A percentile compares a stretch with the other conserved stretches of the same genome.
Conservation (phyloP, 306 rosid genomes). For the Sophora flavescens region DNA sequence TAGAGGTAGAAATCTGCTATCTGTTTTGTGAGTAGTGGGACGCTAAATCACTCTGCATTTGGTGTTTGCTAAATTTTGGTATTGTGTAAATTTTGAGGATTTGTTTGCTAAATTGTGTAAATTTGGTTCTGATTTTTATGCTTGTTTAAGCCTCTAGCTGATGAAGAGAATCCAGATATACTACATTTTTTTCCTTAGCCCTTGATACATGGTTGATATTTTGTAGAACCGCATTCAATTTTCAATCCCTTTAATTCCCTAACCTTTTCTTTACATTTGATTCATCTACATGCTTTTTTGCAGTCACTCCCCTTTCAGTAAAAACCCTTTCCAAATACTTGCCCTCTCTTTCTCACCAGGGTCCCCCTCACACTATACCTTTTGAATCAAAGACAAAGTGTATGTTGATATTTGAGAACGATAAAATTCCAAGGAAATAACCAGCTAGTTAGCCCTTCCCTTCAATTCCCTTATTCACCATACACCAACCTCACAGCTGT, state of each 20-base stretch:
- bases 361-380: conserved; percentile 31
- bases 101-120: too few species aligned
- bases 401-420: not conserved
- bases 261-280: conserved; percentile 41
- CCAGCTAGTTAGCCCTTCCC: not conserved
- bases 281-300: conserved; percentile 49
- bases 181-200: conserved; percentile 13
- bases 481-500: conserved; percentile 29
- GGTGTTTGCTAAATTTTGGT: too few species aligned
- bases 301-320: conserved; percentile 48
- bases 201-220: conserved; percentile 34
- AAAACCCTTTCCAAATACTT: too few species aligned
- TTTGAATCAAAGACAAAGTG: conserved; percentile 36
- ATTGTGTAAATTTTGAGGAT: too few species aligned
- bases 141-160: too few species aligned
- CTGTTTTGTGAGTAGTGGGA: too few species aligned
- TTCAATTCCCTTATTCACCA: not conserved
- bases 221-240: conserved; percentile 47
- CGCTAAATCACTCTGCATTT: too few species aligned
- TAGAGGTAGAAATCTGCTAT: too few species aligned
- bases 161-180: too few species aligned
- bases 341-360: conserved; percentile 9
- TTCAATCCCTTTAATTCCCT: conserved; percentile 36
- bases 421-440: conserved; percentile 24
- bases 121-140: too few species aligned